Evolutionary conservation across 176 grass and related monocot genomes (phyloP).

Genomic region (Bolboschoenus planiculmis): DNA sequence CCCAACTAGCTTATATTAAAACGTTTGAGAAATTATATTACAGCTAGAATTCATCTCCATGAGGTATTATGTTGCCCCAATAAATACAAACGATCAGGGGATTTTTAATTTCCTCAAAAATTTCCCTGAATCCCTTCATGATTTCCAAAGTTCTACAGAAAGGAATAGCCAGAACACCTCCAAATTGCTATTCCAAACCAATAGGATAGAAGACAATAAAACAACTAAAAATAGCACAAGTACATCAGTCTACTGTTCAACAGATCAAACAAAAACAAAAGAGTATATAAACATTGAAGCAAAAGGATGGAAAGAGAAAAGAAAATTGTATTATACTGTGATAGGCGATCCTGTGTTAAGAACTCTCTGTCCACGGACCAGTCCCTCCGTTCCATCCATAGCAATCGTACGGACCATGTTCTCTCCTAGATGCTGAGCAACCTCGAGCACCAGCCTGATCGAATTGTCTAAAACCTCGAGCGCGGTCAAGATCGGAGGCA

Average conservation of each 20-base stretch:
- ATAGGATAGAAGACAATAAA: neutral
- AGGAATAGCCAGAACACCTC: neutral
- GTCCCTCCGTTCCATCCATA: constrained; percentile 85
- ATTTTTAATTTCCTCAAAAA: neutral
- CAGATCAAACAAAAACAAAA: constrained; percentile 17
- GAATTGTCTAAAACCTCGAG: constrained; percentile 85
- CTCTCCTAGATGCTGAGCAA: constrained; percentile 95
- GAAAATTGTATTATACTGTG: constrained; percentile 40
- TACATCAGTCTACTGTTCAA: constrained; percentile 18
- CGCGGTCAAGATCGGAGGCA: constrained; percentile 78
- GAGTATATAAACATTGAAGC: neutral
- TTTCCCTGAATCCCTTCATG: neutral
- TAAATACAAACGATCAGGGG: neutral
- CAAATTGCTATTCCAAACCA: neutral
- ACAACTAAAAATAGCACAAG: neutral
- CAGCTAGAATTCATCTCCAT: neutral
- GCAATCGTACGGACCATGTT: constrained; percentile 92
- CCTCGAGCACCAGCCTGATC: constrained; percentile 87
- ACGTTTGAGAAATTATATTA: neutral
- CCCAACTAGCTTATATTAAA: neutral
- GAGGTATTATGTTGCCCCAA: neutral
- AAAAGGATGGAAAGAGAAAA: neutral
- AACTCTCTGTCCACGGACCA: constrained; percentile 78
- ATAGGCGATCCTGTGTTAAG: constrained; percentile 91
- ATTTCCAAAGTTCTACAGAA: neutral